Conservation (phyloP, 805 yeast species). For the Hanseniaspora valbyensis region DNA sequence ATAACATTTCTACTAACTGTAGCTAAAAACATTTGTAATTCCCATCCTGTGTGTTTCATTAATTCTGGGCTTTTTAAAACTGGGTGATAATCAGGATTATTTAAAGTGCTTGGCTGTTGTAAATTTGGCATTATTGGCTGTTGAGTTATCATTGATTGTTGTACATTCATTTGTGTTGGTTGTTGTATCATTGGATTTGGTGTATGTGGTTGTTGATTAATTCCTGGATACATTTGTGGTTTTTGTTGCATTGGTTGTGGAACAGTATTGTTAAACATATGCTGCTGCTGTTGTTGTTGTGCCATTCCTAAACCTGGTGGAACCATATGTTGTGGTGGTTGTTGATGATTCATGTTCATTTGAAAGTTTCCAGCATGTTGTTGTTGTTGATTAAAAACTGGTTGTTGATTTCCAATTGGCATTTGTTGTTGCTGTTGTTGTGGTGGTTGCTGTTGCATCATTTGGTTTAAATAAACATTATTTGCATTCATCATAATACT, state of each 20-base stretch:
- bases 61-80: conserved; percentile 28
- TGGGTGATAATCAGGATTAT: conserved; percentile 29
- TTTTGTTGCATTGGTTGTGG: conserved; percentile 15
- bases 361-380: conserved; percentile 8
- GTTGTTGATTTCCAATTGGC: conserved; percentile 3
- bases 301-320: conserved; percentile 9
- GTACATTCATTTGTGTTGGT: conserved; percentile 5
- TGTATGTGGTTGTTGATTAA: conserved; percentile 8
- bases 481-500: conserved; percentile 1
- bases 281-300: conserved; percentile 11
- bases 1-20: conserved; percentile 27
- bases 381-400: too few relatives aligned
- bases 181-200: conserved; percentile 8
- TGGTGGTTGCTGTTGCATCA: conserved; percentile 4
- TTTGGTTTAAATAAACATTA: conserved; percentile 3
- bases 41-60: conserved; percentile 30
- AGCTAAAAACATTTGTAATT: conserved; percentile 29
- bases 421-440: conserved; percentile 7
- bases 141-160: not conserved
- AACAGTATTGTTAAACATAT: not conserved
- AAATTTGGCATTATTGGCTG: conserved; percentile 7
- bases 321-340: conserved; percentile 5
- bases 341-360: conserved; percentile 10
- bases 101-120: conserved; percentile 20
- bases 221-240: conserved; percentile 6